These are phyloP conservation scores for Wickerhamomyces sp. DNA, from an alignment of 1,139 yeast species.

Conservation along the genomic window DNA sequence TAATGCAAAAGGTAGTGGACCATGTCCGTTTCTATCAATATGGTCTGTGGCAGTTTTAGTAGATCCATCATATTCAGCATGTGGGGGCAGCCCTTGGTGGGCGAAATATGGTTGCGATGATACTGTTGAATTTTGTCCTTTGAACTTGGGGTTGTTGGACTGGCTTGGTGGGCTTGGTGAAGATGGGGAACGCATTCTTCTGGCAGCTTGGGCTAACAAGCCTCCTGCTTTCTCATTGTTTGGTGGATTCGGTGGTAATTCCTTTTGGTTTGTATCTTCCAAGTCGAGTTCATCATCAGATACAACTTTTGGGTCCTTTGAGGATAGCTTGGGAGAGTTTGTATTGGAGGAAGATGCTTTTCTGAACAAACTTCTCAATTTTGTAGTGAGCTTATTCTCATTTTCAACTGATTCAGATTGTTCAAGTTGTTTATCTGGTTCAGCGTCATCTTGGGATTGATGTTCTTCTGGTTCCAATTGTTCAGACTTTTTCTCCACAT, in stretches of 20 bases:
- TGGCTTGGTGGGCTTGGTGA: conserved; percentile 25
- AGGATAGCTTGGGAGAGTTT: conserved; percentile 10
- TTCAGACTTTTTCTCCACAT: not conserved
- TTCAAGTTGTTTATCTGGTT: too few species aligned
- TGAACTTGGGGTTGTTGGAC: not conserved
- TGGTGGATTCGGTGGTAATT: conserved; percentile 3
- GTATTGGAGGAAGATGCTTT: conserved; percentile 8
- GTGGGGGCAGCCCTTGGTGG: conserved; percentile 55
- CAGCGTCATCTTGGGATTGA: not conserved
- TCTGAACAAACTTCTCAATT: conserved; percentile 21
- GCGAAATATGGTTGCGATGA: conserved; percentile 46
- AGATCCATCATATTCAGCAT: conserved; percentile 25
- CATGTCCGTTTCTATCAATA: conserved; percentile 22
- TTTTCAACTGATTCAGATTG: too few species aligned
- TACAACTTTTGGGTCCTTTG: conserved; percentile 8
- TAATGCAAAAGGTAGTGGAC: conserved; percentile 32
- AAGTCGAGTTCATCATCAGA: conserved; percentile 7
- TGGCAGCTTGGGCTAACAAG: conserved; percentile 20
- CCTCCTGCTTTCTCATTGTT: conserved; percentile 10
- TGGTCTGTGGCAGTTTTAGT: not conserved
- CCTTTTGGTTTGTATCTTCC: conserved; percentile 9
- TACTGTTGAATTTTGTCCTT: conserved; percentile 18
- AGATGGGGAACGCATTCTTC: conserved; percentile 38
- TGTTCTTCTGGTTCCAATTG: not conserved
- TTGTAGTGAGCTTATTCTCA: conserved; percentile 18